A percentile compares a stretch with the other conserved stretches of the same genome.
Conservation (phyloP, 2,329 filamentous ascomycete species). For the Alternaria arbusti region DNA sequence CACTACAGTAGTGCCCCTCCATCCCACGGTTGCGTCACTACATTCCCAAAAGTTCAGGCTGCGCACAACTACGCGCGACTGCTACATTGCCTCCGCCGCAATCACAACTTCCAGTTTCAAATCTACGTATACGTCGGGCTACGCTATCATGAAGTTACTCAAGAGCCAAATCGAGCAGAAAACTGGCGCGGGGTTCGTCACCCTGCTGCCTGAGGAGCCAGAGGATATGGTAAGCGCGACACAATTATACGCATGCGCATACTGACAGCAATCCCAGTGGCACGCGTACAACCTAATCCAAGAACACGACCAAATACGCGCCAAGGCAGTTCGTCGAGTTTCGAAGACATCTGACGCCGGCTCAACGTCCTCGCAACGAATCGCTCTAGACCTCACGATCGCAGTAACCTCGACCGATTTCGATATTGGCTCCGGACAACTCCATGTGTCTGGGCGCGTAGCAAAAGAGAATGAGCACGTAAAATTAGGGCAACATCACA, state of each 20-base stretch:
- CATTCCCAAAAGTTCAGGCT: neutral
- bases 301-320: constrained; percentile 68
- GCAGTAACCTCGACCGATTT: constrained; percentile 71
- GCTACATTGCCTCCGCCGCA: neutral
- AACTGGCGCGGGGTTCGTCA: constrained; percentile 69
- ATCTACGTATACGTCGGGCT: neutral
- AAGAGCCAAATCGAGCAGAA: constrained; percentile 69
- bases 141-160: constrained; percentile 65
- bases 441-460: constrained; percentile 72
- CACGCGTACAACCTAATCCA: constrained; percentile 77
- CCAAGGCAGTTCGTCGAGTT: constrained; percentile 70
- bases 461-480: constrained; percentile 71
- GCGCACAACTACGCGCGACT: neutral
- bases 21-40: constrained; percentile 1
- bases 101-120: neutral
- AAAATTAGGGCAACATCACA: constrained; percentile 71
- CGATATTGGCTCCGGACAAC: constrained; percentile 69
- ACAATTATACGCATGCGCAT: too few species aligned
- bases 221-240: constrained; percentile 83
- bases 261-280: constrained; percentile 60
- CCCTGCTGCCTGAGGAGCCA: constrained; percentile 72
- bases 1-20: neutral
- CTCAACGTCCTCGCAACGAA: constrained; percentile 66
- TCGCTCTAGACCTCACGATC: constrained; percentile 70
- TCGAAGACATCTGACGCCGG: constrained; percentile 67